These are phyloP conservation scores for Gossypium aridum DNA, from an alignment of 441 rosid genomes.

Conservation along the genomic window DNA sequence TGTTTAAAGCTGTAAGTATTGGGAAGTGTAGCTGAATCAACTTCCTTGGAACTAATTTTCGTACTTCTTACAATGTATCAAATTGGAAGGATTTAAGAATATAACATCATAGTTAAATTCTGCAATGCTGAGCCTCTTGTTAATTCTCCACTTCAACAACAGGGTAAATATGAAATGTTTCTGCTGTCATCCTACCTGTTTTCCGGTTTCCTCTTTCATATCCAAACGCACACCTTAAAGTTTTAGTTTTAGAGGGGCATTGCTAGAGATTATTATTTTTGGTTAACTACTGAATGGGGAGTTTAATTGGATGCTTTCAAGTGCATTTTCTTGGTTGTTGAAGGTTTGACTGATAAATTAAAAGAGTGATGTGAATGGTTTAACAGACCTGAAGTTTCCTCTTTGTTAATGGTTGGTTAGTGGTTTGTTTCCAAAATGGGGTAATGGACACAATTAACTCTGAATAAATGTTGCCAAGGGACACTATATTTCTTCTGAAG, in stretches of 20 bases:
- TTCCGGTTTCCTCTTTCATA: background rate
- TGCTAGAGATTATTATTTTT: background rate
- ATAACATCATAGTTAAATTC: background rate
- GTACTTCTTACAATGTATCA: background rate
- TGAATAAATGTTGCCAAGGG: background rate
- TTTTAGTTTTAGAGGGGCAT: background rate
- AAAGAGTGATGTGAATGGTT: background rate
- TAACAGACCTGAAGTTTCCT: background rate
- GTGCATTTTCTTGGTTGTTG: background rate
- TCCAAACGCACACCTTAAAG: background rate
- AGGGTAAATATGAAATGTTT: background rate
- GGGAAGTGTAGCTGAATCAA: background rate
- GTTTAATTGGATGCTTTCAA: slow-evolving; percentile 3
- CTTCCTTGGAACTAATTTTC: background rate
- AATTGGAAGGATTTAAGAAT: background rate
- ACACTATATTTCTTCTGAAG: too few species aligned
- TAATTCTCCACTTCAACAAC: background rate
- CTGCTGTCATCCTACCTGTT: background rate
- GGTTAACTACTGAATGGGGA: background rate
- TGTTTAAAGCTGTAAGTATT: background rate
- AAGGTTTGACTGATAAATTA: background rate
- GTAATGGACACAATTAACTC: background rate
- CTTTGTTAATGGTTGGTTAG: background rate
- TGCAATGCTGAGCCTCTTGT: background rate
- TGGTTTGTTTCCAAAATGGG: background rate